Conservation (phyloP, 2,329 filamentous ascomycete genomes). For the Sporothrix mexicana region DNA sequence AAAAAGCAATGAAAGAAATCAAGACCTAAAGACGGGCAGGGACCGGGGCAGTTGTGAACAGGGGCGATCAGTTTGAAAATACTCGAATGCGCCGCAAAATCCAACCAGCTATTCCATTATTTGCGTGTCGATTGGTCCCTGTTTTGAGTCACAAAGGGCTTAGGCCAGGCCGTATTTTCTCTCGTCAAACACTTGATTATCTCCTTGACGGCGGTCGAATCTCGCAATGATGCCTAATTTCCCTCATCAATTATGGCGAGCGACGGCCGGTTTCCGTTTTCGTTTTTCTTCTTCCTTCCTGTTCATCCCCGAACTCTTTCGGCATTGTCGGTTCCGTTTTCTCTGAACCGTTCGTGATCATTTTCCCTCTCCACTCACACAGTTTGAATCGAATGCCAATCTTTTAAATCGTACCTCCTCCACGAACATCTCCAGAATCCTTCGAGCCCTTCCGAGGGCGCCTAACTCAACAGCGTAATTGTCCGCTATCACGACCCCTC, state of each 20-base stretch:
- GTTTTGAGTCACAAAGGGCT: neutral
- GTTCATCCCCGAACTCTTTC: neutral
- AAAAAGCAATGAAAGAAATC: neutral
- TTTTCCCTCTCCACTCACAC: neutral
- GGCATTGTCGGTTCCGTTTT: neutral
- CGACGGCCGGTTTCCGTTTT: neutral
- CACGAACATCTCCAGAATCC: neutral
- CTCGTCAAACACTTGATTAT: neutral
- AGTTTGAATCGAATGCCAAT: neutral
- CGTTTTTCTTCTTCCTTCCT: neutral
- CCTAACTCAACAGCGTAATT: conserved; percentile 15
- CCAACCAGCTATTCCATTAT: neutral
- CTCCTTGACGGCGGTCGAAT: neutral
- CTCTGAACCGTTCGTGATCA: neutral
- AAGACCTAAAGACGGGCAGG: neutral
- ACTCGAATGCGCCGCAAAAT: neutral
- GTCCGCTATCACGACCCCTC: conserved; percentile 4
- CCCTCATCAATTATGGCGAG: neutral
- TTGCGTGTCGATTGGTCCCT: neutral
- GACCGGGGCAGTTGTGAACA: neutral
- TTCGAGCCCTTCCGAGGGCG: neutral
- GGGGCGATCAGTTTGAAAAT: neutral
- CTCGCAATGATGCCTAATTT: neutral
- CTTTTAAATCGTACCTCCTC: neutral
- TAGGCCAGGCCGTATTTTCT: neutral